These are phyloP conservation scores for Lachancea sp. DNA, from an alignment of 805 yeast genomes.

Conservation along the genomic window DNA sequence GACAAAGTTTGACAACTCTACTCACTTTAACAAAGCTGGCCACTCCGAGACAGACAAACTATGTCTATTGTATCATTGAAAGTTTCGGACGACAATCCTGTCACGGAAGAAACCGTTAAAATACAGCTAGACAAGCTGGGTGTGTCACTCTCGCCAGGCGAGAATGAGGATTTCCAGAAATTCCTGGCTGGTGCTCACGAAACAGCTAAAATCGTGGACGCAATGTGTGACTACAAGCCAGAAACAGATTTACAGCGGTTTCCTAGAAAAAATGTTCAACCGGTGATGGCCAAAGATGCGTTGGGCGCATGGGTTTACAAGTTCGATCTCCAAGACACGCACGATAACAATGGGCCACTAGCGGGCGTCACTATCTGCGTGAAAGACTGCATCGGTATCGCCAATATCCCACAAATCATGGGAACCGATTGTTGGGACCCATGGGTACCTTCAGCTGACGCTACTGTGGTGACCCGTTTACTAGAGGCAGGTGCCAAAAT, in stretches of 20 bases:
- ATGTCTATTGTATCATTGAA: constrained; percentile 29
- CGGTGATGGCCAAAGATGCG: neutral
- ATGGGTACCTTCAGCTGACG: constrained; percentile 33
- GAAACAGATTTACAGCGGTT: neutral
- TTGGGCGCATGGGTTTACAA: neutral
- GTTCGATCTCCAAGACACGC: neutral
- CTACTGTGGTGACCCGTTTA: constrained; percentile 33
- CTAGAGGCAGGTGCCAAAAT: constrained; percentile 33
- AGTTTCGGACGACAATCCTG: constrained; percentile 20
- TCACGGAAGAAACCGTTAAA: constrained; percentile 20
- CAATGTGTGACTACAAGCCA: neutral
- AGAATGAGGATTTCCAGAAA: constrained; percentile 23
- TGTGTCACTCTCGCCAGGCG: constrained; percentile 17
- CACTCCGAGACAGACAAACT: neutral
- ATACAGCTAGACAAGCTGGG: constrained; percentile 24
- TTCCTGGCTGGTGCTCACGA: constrained; percentile 26
- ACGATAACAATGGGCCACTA: neutral
- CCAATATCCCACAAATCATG: constrained; percentile 33
- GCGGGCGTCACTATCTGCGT: neutral
- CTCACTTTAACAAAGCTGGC: too few species aligned
- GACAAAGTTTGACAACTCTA: too few species aligned
- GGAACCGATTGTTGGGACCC: constrained; percentile 34
- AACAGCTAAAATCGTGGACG: constrained; percentile 19
- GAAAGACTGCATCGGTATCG: constrained; percentile 18
- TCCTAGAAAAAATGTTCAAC: neutral